Conservation (phyloP, 108 stramenopile species). For the Stephanodiscus triporus region DNA sequence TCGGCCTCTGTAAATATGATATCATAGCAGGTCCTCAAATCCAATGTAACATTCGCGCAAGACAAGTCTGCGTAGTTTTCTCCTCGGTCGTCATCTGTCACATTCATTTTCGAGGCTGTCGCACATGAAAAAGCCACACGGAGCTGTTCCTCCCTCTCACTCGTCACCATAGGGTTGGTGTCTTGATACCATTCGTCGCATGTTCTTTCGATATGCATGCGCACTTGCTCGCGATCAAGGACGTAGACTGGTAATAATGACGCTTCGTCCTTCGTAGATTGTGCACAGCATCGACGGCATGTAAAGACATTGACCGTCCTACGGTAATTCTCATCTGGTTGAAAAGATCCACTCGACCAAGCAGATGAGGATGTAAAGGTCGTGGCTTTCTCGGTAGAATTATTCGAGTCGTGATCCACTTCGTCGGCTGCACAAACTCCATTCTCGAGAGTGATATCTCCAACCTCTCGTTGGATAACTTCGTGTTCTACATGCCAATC, state of each 20-base stretch:
- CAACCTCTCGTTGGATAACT: conserved; percentile 66
- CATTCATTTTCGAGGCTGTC: conserved; percentile 3
- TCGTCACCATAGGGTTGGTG: conserved; percentile 73
- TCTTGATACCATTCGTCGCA: conserved; percentile 74
- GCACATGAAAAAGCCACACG: conserved; percentile 37
- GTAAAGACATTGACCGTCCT: conserved; percentile 59
- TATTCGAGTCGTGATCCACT: neutral
- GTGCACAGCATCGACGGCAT: conserved; percentile 31
- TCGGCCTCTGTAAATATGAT: conserved; percentile 77
- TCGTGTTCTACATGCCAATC: conserved; percentile 62
- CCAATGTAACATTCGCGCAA: conserved; percentile 9
- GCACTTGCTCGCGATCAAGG: conserved; percentile 53
- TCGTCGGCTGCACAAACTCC: neutral
- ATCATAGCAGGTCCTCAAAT: conserved; percentile 53
- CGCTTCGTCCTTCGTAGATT: neutral
- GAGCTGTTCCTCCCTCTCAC: conserved; percentile 50
- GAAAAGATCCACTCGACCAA: conserved; percentile 52
- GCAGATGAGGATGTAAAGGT: conserved; percentile 18
- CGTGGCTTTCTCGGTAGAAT: neutral
- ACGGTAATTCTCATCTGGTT: conserved; percentile 56
- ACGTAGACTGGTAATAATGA: conserved; percentile 1
- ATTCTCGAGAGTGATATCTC: conserved; percentile 28
- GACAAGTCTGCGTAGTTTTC: neutral
- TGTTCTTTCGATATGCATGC: conserved; percentile 57
- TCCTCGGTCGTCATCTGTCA: neutral